Evolutionary conservation across 345 rosid species (phyloP).

Genomic region (Crucihimalaya himalaica): DNA sequence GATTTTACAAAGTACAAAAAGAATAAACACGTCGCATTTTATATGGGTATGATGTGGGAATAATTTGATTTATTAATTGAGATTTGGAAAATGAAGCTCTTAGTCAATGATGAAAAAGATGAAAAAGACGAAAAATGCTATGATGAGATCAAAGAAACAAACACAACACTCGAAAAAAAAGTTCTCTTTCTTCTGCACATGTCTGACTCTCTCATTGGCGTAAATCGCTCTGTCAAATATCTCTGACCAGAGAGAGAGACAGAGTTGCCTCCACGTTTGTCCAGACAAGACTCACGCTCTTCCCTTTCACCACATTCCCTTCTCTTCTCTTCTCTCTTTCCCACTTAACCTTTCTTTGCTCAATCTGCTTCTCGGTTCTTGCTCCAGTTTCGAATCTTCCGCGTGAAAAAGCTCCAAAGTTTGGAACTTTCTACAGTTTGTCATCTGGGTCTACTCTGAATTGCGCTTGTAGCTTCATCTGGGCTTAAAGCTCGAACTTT

Average conservation of each 20-base stretch:
- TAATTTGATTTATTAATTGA: conserved; percentile 20
- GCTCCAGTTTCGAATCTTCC: conserved; percentile 21
- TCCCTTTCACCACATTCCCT: conserved; percentile 27
- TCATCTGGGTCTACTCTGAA: conserved; percentile 8
- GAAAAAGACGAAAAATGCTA: conserved; percentile 22
- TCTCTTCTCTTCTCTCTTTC: conserved; percentile 14
- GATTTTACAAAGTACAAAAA: not conserved
- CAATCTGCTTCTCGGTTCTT: conserved; percentile 8
- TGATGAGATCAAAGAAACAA: conserved; percentile 9
- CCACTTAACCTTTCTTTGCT: not conserved
- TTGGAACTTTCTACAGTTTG: not conserved
- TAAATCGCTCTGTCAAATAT: conserved; percentile 31
- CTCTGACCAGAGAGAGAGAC: conserved; percentile 22
- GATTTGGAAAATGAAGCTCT: conserved; percentile 1
- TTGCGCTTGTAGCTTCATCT: conserved; percentile 5
- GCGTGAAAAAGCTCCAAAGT: not conserved
- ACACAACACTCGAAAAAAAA: not conserved
- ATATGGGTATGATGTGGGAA: not conserved
- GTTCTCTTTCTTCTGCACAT: conserved; percentile 23
- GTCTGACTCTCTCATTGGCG: conserved; percentile 4
- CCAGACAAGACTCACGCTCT: conserved; percentile 50
- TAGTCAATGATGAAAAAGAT: conserved; percentile 37
- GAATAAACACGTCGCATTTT: not conserved
- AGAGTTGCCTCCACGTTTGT: conserved; percentile 86
- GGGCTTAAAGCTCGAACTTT: conserved; percentile 6